Evolutionary conservation across 1,284 basidiomycete species (phyloP).

Genomic region (Malassezia dermatis): DNA sequence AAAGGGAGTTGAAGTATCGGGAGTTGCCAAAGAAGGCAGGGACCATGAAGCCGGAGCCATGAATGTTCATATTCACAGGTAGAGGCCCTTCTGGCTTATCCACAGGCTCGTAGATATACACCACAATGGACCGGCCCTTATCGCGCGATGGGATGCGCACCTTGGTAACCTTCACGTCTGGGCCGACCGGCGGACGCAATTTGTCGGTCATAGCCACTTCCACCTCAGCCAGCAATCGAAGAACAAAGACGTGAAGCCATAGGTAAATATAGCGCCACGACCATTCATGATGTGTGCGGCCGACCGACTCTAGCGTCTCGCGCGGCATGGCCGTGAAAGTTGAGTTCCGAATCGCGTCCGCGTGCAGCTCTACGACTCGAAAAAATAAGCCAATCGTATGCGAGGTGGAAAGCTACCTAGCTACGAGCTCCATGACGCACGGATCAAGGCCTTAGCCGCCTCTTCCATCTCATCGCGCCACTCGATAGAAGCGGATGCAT

Average conservation of each 20-base stretch:
- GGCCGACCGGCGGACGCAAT: slow-evolving; percentile 8
- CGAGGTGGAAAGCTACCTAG: neutral
- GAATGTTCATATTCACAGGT: slow-evolving; percentile 22
- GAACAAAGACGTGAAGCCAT: slow-evolving; percentile 1
- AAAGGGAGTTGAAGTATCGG: slow-evolving; percentile 22
- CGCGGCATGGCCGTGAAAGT: neutral
- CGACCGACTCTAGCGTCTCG: neutral
- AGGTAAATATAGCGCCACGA: slow-evolving; percentile 4
- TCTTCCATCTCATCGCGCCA: slow-evolving; percentile 21
- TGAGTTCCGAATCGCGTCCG: neutral
- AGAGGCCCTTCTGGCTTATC: slow-evolving; percentile 15
- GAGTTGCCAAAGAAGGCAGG: slow-evolving; percentile 14
- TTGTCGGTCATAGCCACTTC: slow-evolving; percentile 11
- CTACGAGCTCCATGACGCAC: slow-evolving; percentile 36
- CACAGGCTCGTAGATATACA: slow-evolving; percentile 24
- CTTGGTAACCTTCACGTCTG: slow-evolving; percentile 12
- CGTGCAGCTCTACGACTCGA: neutral
- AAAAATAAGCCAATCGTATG: neutral
- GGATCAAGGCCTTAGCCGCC: slow-evolving; percentile 20
- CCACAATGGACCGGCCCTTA: slow-evolving; percentile 20
- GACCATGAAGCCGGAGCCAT: slow-evolving; percentile 23
- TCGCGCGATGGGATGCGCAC: slow-evolving; percentile 26
- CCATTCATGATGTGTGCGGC: slow-evolving; percentile 1
- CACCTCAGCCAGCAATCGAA: slow-evolving; percentile 5
- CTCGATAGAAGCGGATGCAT: slow-evolving; percentile 8